These are phyloP conservation scores for Coniferiporia weirii DNA, from an alignment of 1,284 basidiomycete genomes.

Conservation along the genomic window DNA sequence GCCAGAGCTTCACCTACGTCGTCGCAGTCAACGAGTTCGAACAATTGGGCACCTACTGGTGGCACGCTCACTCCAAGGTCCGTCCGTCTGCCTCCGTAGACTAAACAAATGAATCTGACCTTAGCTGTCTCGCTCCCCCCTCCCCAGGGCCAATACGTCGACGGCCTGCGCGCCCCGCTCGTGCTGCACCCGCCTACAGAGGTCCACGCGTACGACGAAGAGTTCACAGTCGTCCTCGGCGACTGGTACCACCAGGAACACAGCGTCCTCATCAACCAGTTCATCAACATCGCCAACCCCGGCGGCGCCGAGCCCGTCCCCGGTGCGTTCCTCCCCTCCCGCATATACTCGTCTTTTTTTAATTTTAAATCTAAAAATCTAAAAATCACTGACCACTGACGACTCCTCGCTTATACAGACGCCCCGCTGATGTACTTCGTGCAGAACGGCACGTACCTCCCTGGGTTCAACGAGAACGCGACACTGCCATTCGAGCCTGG, in stretches of 20 bases:
- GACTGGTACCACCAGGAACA: slow-evolving; percentile 88
- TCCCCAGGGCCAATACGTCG: slow-evolving; percentile 76
- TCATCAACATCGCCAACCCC: slow-evolving; percentile 74
- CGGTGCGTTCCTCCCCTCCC: slow-evolving; percentile 35
- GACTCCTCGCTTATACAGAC: slow-evolving; percentile 43
- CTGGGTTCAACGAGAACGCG: slow-evolving; percentile 83
- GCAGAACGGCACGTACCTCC: slow-evolving; percentile 67
- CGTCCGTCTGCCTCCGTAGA: slow-evolving; percentile 19
- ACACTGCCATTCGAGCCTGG: slow-evolving; percentile 81
- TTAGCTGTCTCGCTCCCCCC: slow-evolving; percentile 15
- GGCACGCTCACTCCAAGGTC: slow-evolving; percentile 68
- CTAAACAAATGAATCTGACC: slow-evolving; percentile 12
- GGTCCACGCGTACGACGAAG: slow-evolving; percentile 79
- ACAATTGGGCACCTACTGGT: slow-evolving; percentile 88
- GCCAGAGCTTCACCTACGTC: slow-evolving; percentile 69
- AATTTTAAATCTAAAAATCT: no score
- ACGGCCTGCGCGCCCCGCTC: slow-evolving; percentile 77
- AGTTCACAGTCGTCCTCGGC: slow-evolving; percentile 79
- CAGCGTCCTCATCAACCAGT: slow-evolving; percentile 55
- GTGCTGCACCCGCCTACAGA: slow-evolving; percentile 66
- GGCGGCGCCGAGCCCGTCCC: slow-evolving; percentile 87
- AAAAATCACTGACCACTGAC: no score
- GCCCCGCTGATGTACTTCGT: slow-evolving; percentile 82
- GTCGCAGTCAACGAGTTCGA: slow-evolving; percentile 70
- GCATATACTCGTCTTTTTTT: no score